Conservation (phyloP, 2,329 filamentous ascomycete species). For the Epichloe aotearoae region DNA sequence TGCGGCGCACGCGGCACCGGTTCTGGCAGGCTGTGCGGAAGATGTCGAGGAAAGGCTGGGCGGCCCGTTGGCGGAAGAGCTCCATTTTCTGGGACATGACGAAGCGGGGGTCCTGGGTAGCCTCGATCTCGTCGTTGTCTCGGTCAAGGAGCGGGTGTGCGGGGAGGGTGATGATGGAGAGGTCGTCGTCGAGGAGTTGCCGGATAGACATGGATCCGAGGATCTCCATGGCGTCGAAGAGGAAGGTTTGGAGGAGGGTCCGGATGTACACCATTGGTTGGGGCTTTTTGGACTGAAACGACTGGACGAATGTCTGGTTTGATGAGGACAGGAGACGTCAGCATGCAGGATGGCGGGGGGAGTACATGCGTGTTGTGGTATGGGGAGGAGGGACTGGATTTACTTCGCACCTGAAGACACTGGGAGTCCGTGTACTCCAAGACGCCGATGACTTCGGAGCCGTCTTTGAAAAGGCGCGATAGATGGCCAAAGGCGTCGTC, state of each 20-base stretch:
- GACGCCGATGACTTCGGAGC: conserved; percentile 52
- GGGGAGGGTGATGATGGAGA: conserved; percentile 65
- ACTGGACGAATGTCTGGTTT: conserved; percentile 54
- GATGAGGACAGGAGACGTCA: background rate
- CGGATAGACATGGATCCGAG: conserved; percentile 56
- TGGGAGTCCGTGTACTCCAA: conserved; percentile 55
- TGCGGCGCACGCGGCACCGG: conserved; percentile 74
- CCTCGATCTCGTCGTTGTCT: conserved; percentile 62
- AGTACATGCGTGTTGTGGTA: background rate
- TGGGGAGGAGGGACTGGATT: background rate
- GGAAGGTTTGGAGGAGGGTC: conserved; percentile 60
- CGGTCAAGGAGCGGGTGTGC: conserved; percentile 57
- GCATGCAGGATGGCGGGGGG: too few species aligned
- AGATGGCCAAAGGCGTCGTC: conserved; percentile 60
- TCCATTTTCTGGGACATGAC: conserved; percentile 65
- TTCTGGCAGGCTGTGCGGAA: conserved; percentile 82
- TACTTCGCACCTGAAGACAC: conserved; percentile 48
- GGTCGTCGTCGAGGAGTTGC: conserved; percentile 66
- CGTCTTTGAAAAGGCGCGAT: conserved; percentile 58
- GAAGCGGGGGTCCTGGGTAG: conserved; percentile 59
- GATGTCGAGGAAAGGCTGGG: conserved; percentile 67
- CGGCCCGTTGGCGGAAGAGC: conserved; percentile 44
- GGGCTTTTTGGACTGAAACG: conserved; percentile 66
- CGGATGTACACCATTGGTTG: conserved; percentile 76
- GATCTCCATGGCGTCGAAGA: conserved; percentile 61